A percentile compares a stretch with the other conserved stretches of the same genome.
phyloP scores from a whole-genome alignment of 345 rosid species.

The Tarenaya hassleriana region DNA sequence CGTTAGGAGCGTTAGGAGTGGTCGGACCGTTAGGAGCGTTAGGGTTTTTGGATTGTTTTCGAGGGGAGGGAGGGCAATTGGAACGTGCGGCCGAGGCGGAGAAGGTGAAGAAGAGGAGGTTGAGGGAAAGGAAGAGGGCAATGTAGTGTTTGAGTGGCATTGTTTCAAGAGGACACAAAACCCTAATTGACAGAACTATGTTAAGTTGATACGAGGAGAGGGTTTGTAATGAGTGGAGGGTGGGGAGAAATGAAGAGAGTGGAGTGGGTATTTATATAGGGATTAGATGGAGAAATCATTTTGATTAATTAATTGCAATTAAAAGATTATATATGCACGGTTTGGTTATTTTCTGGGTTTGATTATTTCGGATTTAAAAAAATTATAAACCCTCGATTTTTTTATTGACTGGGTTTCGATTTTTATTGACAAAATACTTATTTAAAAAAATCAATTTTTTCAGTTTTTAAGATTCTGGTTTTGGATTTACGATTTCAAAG shows the following conservation, averaged over 20 bases:
- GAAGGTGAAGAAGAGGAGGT: slow-evolving; percentile 44
- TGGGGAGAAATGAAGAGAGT: slow-evolving; percentile 10
- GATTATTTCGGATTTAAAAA: too few relatives aligned
- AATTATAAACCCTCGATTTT: too few relatives aligned
- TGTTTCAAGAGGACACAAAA: background rate
- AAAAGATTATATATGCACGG: too few relatives aligned
- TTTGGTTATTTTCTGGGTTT: too few relatives aligned
- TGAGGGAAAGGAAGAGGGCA: slow-evolving; percentile 44
- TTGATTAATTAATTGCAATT: too few relatives aligned
- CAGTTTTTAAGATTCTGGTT: too few relatives aligned
- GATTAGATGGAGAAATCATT: background rate
- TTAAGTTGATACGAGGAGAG: slow-evolving; percentile 11
- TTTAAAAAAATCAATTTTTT: too few relatives aligned
- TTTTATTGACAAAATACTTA: too few relatives aligned
- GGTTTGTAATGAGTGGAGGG: slow-evolving; percentile 7
- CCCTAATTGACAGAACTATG: background rate
- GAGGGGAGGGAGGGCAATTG: slow-evolving; percentile 31
- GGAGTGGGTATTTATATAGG: slow-evolving; percentile 24
- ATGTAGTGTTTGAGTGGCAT: slow-evolving; percentile 48
- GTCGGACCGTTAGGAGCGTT: too few relatives aligned
- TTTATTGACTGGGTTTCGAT: too few relatives aligned
- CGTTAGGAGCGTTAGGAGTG: background rate
- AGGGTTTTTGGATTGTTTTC: slow-evolving; percentile 15
- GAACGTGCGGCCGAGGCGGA: slow-evolving; percentile 38
- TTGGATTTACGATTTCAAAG: too few relatives aligned